Conservation (phyloP, 352 stramenopile genomes). For the Globisporangium emineosum region DNA sequence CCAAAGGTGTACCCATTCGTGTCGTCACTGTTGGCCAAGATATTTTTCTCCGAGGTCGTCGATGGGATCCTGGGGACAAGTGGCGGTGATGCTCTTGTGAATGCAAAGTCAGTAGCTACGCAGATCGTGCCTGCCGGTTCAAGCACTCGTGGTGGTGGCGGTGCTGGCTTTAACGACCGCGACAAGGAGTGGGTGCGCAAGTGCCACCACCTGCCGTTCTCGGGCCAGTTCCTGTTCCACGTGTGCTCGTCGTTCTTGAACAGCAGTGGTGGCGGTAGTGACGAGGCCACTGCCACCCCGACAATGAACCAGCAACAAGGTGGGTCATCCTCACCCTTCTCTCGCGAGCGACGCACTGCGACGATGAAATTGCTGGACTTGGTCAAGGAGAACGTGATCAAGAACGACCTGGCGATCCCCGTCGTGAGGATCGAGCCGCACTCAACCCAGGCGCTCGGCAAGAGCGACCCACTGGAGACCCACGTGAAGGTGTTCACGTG, state of each 20-base stretch:
- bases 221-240: slow-evolving; percentile 76
- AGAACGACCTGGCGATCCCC: slow-evolving; percentile 59
- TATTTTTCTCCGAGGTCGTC: slow-evolving; percentile 77
- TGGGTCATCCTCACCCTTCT: background rate
- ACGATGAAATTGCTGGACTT: slow-evolving; percentile 50
- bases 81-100: slow-evolving; percentile 3
- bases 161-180: slow-evolving; percentile 54
- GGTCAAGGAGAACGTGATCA: slow-evolving; percentile 72
- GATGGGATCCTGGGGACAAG: slow-evolving; percentile 35
- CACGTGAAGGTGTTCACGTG: slow-evolving; percentile 86
- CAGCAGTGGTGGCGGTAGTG: slow-evolving; percentile 14
- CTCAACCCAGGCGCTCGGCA: slow-evolving; percentile 61
- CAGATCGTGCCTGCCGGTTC: background rate
- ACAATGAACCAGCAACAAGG: background rate
- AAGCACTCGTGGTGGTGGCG: background rate
- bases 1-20: slow-evolving; percentile 56
- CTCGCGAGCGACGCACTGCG: slow-evolving; percentile 4
- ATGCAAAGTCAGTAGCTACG: background rate
- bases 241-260: slow-evolving; percentile 65
- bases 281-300: background rate
- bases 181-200: slow-evolving; percentile 75
- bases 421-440: slow-evolving; percentile 60
- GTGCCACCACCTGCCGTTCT: slow-evolving; percentile 75
- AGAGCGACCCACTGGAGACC: slow-evolving; percentile 82
- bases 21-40: slow-evolving; percentile 53